These are phyloP conservation scores for Taxillus chinensis DNA, from an alignment of 164 flowering plant genomes.

Conservation along the genomic window DNA sequence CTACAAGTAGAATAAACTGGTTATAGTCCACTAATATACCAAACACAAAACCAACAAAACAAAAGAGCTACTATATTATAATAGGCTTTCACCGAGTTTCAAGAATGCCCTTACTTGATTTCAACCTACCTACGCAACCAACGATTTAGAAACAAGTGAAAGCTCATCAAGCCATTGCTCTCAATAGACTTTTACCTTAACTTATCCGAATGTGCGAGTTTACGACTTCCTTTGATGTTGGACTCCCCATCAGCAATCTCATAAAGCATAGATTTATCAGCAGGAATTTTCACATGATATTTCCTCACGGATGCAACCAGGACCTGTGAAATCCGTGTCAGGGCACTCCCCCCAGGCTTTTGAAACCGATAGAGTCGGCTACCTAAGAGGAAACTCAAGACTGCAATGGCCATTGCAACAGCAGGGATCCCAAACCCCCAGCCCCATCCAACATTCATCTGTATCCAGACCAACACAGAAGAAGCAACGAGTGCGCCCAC, in stretches of 20 bases:
- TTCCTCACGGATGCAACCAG: slow-evolving; percentile 26
- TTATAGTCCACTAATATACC: background rate
- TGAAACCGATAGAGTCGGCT: slow-evolving; percentile 25
- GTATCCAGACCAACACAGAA: slow-evolving; percentile 52
- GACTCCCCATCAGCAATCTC: slow-evolving; percentile 21
- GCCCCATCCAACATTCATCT: slow-evolving; percentile 50
- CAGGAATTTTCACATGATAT: slow-evolving; percentile 16
- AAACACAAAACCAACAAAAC: too few species aligned
- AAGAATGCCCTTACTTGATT: too few species aligned
- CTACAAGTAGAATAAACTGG: slow-evolving; percentile 8
- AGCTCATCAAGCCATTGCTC: background rate
- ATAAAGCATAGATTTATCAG: slow-evolving; percentile 21
- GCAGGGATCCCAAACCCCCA: slow-evolving; percentile 69
- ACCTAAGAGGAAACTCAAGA: slow-evolving; percentile 24
- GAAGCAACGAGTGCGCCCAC: slow-evolving; percentile 53
- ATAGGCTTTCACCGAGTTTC: too few species aligned
- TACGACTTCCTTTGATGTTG: slow-evolving; percentile 28
- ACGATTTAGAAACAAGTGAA: background rate
- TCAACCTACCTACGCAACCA: background rate
- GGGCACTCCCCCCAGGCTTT: slow-evolving; percentile 31
- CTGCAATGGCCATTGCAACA: slow-evolving; percentile 50
- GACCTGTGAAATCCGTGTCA: slow-evolving; percentile 29
- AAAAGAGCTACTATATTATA: too few species aligned
- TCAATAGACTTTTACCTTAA: slow-evolving; percentile 16
- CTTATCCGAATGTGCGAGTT: slow-evolving; percentile 23